Base-by-base conservation (phyloP, 139 green algal species). In the Spirogloea muscicola region DNA sequence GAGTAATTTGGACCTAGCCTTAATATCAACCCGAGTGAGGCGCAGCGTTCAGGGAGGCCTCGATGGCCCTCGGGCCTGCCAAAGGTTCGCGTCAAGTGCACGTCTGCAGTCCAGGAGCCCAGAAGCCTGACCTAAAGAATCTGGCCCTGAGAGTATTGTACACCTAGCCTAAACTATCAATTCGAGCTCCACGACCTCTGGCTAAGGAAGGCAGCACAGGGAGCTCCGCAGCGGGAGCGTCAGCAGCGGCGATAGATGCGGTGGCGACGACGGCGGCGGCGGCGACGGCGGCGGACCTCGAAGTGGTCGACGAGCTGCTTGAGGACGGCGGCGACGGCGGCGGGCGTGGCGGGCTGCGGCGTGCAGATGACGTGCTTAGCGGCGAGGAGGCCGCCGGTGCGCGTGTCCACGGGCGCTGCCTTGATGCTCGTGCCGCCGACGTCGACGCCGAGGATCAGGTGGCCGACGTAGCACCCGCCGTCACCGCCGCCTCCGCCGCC, bases 341-440 rank as follows among this genome's bases (percentile, higher is more conserved):
- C 71, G 10, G 71, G 71, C 3, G 71, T 79, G 58, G 71, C 71
- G n/a, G 71, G 71, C 25, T 79, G n/a, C 25, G 71, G 71, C n/a
- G 71, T 79, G 5, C 41, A 6, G 10, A 79, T 60, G 58, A 65
- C 46, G 48, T 63, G 43, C 25, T 27, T 18, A 18, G 61, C 37
- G 29, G 37, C 49, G 16, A 79, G 31, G 7, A 79, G 57, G 34
- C 25, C 6, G 37, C 69, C 69, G 18, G 58, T 61, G 16, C 49
- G 34, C 3, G 39, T 79, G 58, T 79, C 39, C 10, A 79, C 71
- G 1, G 63, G 71, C 38, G 58, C 58, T 21, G 58, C 71, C 51
- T 79, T 79, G 21, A 72, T 64, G 29, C 59, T 72, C 16, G 71
- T 79, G 27, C 71, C 71, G 21, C 71, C 71, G 41, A 79, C 72